A percentile compares a stretch with the other conserved stretches of the same genome.
phyloP scores from a whole-genome alignment of 2,329 filamentous ascomycete species.

The Lachnellula willkommii region DNA sequence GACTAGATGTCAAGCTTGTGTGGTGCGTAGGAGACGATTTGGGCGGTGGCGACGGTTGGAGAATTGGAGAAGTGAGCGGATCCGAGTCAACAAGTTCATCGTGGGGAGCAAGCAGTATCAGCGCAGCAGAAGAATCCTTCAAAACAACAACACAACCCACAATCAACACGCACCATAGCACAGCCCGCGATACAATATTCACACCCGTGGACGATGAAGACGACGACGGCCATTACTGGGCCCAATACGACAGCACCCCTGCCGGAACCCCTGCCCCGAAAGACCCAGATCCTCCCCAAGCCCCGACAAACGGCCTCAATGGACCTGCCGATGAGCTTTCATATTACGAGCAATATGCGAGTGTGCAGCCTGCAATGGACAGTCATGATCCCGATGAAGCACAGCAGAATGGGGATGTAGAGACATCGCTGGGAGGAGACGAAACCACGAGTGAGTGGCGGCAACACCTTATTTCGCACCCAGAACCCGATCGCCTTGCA shows the following conservation, averaged over 20 bases:
- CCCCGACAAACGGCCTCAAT: slow-evolving; percentile 4
- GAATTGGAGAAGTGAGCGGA: slow-evolving; percentile 62
- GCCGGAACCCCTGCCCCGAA: slow-evolving; percentile 57
- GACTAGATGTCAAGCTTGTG: slow-evolving; percentile 59
- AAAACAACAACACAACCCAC: slow-evolving; percentile 8
- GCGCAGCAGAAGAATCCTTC: slow-evolving; percentile 57
- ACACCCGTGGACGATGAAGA: slow-evolving; percentile 46
- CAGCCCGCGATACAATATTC: slow-evolving; percentile 17
- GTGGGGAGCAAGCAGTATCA: slow-evolving; percentile 46
- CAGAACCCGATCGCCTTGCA: slow-evolving; percentile 11
- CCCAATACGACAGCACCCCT: slow-evolving; percentile 68
- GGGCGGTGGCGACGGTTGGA: slow-evolving; percentile 61
- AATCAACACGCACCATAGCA: slow-evolving; percentile 8
- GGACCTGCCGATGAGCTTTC: slow-evolving; percentile 51
- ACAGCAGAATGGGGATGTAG: slow-evolving; percentile 33
- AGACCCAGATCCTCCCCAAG: slow-evolving; percentile 51
- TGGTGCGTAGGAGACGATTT: slow-evolving; percentile 58
- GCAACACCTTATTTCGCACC: slow-evolving; percentile 17
- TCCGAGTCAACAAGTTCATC: slow-evolving; percentile 49
- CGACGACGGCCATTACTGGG: slow-evolving; percentile 77
- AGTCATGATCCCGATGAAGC: slow-evolving; percentile 74
- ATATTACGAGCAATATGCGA: slow-evolving; percentile 72
- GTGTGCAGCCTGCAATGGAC: slow-evolving; percentile 76
- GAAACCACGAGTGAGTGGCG: slow-evolving; percentile 31
- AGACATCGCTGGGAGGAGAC: slow-evolving; percentile 43